Conservation (phyloP, 2,329 filamentous ascomycete genomes). For the Chrysoporthe cubensis region DNA sequence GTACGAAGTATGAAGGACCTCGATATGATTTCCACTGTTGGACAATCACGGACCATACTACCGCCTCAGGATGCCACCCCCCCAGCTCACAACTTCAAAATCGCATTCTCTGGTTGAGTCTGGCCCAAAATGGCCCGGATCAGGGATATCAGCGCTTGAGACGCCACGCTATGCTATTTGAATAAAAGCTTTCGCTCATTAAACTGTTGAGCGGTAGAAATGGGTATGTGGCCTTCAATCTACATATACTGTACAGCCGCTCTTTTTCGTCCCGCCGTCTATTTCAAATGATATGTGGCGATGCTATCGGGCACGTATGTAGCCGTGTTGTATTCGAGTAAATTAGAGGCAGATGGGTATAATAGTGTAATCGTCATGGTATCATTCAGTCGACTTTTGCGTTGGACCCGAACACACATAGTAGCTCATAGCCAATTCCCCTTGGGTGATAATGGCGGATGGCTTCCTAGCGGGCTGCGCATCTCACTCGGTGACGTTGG, state of each 20-base stretch:
- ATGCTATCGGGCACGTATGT: not conserved
- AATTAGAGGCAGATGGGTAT: not conserved
- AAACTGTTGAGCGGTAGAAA: not conserved
- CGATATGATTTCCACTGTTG: not conserved
- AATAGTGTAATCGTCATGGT: not conserved
- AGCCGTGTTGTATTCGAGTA: not conserved
- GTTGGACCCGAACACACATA: not conserved
- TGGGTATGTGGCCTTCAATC: not conserved
- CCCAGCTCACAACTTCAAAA: not conserved
- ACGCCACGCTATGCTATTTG: constrained; percentile 2
- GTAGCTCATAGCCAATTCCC: constrained; percentile 19
- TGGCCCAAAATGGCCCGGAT: not conserved
- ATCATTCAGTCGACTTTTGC: not conserved
- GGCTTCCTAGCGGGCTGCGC: constrained; percentile 23
- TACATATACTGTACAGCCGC: not conserved
- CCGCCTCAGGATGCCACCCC: not conserved
- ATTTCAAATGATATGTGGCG: not conserved
- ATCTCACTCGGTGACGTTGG: not conserved
- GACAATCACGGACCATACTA: not conserved
- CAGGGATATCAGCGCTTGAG: not conserved
- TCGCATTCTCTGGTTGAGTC: not conserved
- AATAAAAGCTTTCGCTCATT: not conserved
- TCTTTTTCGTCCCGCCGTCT: not conserved
- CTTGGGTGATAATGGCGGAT: constrained; percentile 18
- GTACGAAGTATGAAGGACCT: not conserved